Percentiles rank a stretch among this genome's conserved stretches.
phyloP scores from a whole-genome alignment of 495 filamentous ascomycete genomes.

The Lophiotrema nucula region DNA sequence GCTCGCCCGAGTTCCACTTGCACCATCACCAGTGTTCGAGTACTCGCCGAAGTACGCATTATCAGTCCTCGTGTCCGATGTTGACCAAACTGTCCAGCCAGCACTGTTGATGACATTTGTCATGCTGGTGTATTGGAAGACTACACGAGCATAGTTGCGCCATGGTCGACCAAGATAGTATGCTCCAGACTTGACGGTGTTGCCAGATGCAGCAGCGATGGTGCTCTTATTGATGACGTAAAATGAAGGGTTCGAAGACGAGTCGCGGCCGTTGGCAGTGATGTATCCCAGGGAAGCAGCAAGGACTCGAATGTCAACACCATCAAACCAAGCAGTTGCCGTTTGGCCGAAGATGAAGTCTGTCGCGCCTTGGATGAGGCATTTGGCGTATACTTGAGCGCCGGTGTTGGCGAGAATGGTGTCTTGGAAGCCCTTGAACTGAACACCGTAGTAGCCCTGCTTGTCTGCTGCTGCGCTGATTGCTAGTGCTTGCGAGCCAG shows the following conservation, averaged over 20 bases:
- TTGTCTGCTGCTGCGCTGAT: constrained; percentile 52
- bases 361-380: constrained; percentile 58
- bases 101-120: constrained; percentile 58
- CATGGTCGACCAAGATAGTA: constrained; percentile 68
- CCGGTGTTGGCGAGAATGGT: constrained; percentile 61
- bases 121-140: constrained; percentile 59
- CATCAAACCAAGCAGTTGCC: constrained; percentile 62
- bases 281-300: constrained; percentile 45
- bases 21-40: constrained; percentile 57
- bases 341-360: constrained; percentile 69
- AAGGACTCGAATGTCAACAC: constrained; percentile 55
- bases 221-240: constrained; percentile 63
- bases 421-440: constrained; percentile 61
- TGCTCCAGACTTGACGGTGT: constrained; percentile 49
- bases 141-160: constrained; percentile 58
- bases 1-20: constrained; percentile 56
- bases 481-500: constrained; percentile 59
- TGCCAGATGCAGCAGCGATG: constrained; percentile 47
- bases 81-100: constrained; percentile 62
- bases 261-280: constrained; percentile 58
- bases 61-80: constrained; percentile 48
- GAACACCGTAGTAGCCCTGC: constrained; percentile 60
- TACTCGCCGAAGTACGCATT: constrained; percentile 61
- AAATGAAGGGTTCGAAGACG: constrained; percentile 43
- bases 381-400: constrained; percentile 55